Base-by-base conservation (phyloP, 139 green algal species). In the Axilococcus clingmanii region DNA sequence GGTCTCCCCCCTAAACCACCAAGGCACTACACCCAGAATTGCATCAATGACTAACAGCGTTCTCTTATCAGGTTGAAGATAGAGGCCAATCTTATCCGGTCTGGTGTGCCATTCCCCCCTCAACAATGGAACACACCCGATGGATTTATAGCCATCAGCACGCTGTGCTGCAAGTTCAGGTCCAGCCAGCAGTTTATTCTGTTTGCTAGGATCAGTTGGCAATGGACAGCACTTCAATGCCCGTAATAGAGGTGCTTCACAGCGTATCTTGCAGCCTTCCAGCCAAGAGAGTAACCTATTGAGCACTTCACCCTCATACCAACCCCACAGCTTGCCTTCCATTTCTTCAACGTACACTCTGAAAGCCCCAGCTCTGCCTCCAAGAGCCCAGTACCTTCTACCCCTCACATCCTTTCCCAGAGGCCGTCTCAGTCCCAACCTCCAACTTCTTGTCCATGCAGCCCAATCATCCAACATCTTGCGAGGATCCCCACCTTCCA, bases 341-440 rank as follows among this genome's bases (percentile, higher is more conserved):
- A 57, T 14, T 28, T 66, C 57, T 64, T 91, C 77, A 22, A 85
- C 72, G 53, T 72, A 91, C 25, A 93, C 51, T 9, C 75, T 56
- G 61, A 77, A 93, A 5, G 65, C 69, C 28, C 66, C 80, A 4
- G 81, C 59, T 24, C 25, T 37, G 19, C 61, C 61, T 22, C 84
- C 85, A 19, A 94, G 37, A n/a, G 70, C 77, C 85, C 85, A 94
- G 75, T 90, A 94, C 22, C 72, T 68, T 22, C 81, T 67, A 2
- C 72, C 37, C 6, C 66, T 57, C 17, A 57, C 52, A 63, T 94
- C 85, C 4, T 36, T 33, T 28, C 85, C 85, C 37, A 94, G 51
- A 1, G 71, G 58, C 32, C 67, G 66, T 1, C 79, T 71, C 22
- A 88, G 35, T n/a, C 83, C 80, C 49, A 87, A 40, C 30, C 75